Evolutionary conservation across 441 rosid species (phyloP).

Genomic region (Adansonia rubrostipa): DNA sequence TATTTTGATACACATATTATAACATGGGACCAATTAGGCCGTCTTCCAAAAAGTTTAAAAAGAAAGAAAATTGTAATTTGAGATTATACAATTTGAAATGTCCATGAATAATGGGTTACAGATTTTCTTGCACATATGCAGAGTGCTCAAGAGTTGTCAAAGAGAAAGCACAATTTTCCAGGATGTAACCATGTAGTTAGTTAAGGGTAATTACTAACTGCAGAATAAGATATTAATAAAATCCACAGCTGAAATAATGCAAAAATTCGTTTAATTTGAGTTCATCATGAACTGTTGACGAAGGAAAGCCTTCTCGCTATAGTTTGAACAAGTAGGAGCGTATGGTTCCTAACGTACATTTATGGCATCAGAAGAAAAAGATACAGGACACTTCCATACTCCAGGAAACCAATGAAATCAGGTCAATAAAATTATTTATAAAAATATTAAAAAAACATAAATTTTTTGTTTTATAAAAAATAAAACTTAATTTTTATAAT

Average conservation of each 20-base stretch:
- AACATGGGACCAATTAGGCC: not conserved
- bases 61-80: not conserved
- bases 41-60: not conserved
- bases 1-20: not conserved
- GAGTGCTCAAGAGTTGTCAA: not conserved
- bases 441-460: too few relatives aligned
- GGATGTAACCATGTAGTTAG: not conserved
- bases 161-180: not conserved
- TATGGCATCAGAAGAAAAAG: slow-evolving; percentile 17
- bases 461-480: too few relatives aligned
- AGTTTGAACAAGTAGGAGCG: not conserved
- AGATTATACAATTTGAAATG: slow-evolving; percentile 30
- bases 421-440: too few relatives aligned
- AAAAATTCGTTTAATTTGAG: slow-evolving; percentile 16
- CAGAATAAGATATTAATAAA: not conserved
- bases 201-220: slow-evolving; percentile 6
- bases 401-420: too few relatives aligned
- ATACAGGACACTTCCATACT: not conserved
- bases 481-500: too few relatives aligned
- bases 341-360: not conserved
- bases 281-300: not conserved
- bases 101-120: slow-evolving; percentile 10
- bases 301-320: not conserved
- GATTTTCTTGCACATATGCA: slow-evolving; percentile 3
- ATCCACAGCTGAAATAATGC: slow-evolving; percentile 12